Evolutionary conservation across 441 rosid species (phyloP).

Genomic region (Gossypium schwendimanii): DNA sequence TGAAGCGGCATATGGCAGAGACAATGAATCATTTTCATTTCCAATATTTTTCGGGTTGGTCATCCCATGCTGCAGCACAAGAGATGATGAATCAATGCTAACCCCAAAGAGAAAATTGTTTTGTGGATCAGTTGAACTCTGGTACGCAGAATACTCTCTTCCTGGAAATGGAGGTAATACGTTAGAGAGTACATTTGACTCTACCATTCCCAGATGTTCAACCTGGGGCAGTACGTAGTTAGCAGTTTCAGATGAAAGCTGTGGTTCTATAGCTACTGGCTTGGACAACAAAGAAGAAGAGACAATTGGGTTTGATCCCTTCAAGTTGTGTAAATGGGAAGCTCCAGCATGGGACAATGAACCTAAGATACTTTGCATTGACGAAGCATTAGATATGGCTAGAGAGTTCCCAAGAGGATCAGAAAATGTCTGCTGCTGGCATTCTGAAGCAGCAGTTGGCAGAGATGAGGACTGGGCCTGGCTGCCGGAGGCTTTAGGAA

Average conservation of each 20-base stretch:
- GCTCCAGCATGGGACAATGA: conserved; percentile 65
- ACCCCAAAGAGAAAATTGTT: conserved; percentile 87
- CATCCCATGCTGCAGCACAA: conserved; percentile 70
- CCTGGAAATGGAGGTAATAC: conserved; percentile 96
- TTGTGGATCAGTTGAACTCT: conserved; percentile 65
- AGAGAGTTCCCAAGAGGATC: conserved; percentile 55
- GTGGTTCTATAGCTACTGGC: conserved; percentile 66
- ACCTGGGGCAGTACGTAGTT: conserved; percentile 45
- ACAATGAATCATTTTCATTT: conserved; percentile 56
- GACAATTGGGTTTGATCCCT: conserved; percentile 47
- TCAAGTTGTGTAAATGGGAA: conserved; percentile 50
- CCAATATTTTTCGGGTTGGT: conserved; percentile 61
- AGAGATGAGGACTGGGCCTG: conserved; percentile 49
- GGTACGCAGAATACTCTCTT: conserved; percentile 72
- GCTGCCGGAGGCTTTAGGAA: conserved; percentile 40
- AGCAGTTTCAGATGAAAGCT: conserved; percentile 39
- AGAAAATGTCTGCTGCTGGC: conserved; percentile 73
- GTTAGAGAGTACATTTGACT: conserved; percentile 47
- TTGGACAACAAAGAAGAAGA: conserved; percentile 75
- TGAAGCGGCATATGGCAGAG: conserved; percentile 51
- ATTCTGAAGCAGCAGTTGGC: conserved; percentile 48
- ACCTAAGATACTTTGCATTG: conserved; percentile 66
- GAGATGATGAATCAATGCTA: conserved; percentile 76
- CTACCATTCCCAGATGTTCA: conserved; percentile 59
- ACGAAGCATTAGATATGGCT: conserved; percentile 42